Percentiles rank a stretch among this genome's conserved stretches.
Conservation (phyloP, 2,329 filamentous ascomycete species). For the Metarhizium rileyi region DNA sequence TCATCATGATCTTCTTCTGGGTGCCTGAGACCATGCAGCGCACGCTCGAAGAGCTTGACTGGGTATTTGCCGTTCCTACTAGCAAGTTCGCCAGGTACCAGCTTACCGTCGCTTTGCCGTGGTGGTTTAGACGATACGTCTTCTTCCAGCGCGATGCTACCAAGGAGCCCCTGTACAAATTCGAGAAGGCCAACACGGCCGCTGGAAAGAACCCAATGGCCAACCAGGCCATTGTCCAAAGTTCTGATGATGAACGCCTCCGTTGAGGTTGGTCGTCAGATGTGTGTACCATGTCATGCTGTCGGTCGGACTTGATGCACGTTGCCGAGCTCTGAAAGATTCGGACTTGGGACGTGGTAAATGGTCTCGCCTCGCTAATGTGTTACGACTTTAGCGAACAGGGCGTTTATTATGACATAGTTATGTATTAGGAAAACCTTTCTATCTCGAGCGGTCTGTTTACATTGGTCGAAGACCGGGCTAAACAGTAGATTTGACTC, state of each 20-base stretch:
- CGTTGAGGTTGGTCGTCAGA: not conserved
- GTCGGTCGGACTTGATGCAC: no score
- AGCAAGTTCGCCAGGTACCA: conserved; percentile 31
- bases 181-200: conserved; percentile 17
- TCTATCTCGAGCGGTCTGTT: no score
- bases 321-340: no score
- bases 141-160: conserved; percentile 21
- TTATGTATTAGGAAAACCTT: no score
- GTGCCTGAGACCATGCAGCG: conserved; percentile 45
- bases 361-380: no score
- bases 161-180: conserved; percentile 27
- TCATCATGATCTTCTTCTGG: conserved; percentile 42
- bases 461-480: no score
- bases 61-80: conserved; percentile 37
- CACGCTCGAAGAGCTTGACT: conserved; percentile 41
- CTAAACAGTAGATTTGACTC: no score
- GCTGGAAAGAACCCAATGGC: not conserved
- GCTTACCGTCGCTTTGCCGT: conserved; percentile 22
- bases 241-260: not conserved
- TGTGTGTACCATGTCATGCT: no score
- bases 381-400: no score
- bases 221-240: conserved; percentile 1
- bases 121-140: conserved; percentile 23
- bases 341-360: no score
- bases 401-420: no score